Evolutionary conservation across 1,284 basidiomycete species (phyloP).

Genomic region (Ganoderma meredithae): DNA sequence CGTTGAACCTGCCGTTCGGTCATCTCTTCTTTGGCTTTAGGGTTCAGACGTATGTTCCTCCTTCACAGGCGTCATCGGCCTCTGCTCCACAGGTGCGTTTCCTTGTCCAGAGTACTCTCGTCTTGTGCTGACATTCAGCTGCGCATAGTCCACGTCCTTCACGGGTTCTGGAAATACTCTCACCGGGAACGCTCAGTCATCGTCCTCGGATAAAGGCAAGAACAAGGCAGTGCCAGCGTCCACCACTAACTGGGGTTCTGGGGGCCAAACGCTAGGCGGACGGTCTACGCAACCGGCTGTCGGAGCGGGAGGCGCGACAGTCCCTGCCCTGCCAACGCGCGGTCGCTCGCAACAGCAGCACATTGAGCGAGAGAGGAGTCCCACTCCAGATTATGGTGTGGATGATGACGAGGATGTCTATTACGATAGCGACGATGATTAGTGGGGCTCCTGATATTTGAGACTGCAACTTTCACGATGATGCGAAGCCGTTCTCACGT

Average conservation of each 20-base stretch:
- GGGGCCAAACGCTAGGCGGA: constrained; percentile 63
- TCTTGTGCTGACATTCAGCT: background rate
- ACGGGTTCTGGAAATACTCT: constrained; percentile 94
- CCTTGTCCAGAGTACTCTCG: background rate
- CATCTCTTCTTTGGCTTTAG: constrained; percentile 95
- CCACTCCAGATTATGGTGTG: constrained; percentile 79
- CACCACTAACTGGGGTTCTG: constrained; percentile 54
- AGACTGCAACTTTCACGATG: background rate
- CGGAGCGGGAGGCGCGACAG: constrained; percentile 60
- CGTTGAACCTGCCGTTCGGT: constrained; percentile 90
- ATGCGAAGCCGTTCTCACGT: background rate
- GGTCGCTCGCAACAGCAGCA: constrained; percentile 40
- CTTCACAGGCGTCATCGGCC: constrained; percentile 43
- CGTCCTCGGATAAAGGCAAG: constrained; percentile 55
- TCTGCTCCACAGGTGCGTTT: constrained; percentile 32
- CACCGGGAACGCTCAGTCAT: constrained; percentile 49
- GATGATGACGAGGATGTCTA: constrained; percentile 78
- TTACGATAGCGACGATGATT: constrained; percentile 78
- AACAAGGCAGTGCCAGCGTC: constrained; percentile 52
- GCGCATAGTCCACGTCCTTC: constrained; percentile 61
- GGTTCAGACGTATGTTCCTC: constrained; percentile 72
- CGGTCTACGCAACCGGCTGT: constrained; percentile 48
- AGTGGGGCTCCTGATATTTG: background rate
- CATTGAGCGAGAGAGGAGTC: constrained; percentile 57
- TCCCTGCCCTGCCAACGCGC: constrained; percentile 54